phyloP scores from a whole-genome alignment of 208 protist species.

The Acanthamoeba lenticulata region DNA sequence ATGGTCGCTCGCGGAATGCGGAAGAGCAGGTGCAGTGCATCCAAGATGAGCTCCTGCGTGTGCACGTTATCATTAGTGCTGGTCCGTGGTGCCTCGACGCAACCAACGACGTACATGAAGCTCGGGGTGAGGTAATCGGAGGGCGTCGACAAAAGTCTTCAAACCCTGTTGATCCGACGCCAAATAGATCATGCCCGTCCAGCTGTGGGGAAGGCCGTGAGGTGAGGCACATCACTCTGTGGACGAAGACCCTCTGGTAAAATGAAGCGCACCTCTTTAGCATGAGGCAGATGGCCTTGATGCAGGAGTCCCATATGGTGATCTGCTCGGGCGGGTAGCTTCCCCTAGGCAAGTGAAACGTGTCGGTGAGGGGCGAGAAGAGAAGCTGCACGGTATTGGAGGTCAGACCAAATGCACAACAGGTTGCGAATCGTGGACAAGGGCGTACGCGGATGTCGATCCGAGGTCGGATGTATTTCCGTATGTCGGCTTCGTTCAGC shows the following conservation, averaged over 20 bases:
- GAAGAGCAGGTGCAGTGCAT: slow-evolving; percentile 77
- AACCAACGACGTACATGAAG: slow-evolving; percentile 58
- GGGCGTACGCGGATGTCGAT: not conserved
- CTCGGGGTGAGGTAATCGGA: slow-evolving; percentile 74
- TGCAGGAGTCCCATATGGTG: not conserved
- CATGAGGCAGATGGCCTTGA: slow-evolving; percentile 3
- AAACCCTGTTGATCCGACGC: slow-evolving; percentile 75
- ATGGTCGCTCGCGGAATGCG: slow-evolving; percentile 66
- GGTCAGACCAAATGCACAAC: not conserved
- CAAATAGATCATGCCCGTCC: slow-evolving; percentile 47
- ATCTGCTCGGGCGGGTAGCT: slow-evolving; percentile 2
- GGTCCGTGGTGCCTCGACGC: not conserved
- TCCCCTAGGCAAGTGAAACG: slow-evolving; percentile 20
- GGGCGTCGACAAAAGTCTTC: slow-evolving; percentile 72
- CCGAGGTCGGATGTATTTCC: slow-evolving; percentile 34
- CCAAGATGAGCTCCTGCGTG: slow-evolving; percentile 56
- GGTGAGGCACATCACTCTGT: no score
- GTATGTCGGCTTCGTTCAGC: slow-evolving; percentile 1
- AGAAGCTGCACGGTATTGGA: not conserved
- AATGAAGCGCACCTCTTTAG: not conserved
- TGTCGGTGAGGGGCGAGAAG: slow-evolving; percentile 45
- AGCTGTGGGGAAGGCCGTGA: no score
- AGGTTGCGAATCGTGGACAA: no score
- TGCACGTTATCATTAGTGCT: no score
- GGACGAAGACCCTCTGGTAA: not conserved